These are phyloP conservation scores for Micromonas pusilla DNA, from an alignment of 139 green algal genomes.

Conservation along the genomic window DNA sequence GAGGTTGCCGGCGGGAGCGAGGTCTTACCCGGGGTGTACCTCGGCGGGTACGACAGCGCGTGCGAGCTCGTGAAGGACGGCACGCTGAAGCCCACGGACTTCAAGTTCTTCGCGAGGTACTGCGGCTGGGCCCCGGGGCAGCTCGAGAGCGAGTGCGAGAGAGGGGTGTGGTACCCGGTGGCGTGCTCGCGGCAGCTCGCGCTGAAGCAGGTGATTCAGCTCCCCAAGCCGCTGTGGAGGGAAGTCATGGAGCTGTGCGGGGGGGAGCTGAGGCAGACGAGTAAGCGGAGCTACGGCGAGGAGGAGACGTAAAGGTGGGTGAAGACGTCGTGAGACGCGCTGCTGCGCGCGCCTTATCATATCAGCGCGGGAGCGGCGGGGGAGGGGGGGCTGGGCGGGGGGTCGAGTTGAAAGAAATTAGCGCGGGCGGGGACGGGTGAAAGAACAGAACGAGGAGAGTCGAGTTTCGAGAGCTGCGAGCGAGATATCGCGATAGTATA, in stretches of 20 bases:
- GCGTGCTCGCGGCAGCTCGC: slow-evolving; percentile 48
- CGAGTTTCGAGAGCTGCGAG: no score
- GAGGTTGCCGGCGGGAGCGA: slow-evolving; percentile 44
- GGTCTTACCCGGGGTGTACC: slow-evolving; percentile 47
- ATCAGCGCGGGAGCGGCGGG: no score
- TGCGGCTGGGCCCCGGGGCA: slow-evolving; percentile 70
- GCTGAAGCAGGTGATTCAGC: slow-evolving; percentile 42
- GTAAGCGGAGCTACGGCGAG: slow-evolving; percentile 23
- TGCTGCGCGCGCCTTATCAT: no score
- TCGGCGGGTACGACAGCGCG: slow-evolving; percentile 49
- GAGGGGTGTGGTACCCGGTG: slow-evolving; percentile 68
- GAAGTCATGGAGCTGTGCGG: slow-evolving; percentile 42
- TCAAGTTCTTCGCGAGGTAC: slow-evolving; percentile 33
- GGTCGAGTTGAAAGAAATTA: no score
- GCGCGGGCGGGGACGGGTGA: no score
- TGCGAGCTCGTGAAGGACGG: slow-evolving; percentile 33
- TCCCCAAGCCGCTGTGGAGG: slow-evolving; percentile 38
- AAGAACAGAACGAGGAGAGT: no score
- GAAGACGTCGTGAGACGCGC: no score
- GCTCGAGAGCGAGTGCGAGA: slow-evolving; percentile 59
- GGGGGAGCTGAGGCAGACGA: slow-evolving; percentile 31
- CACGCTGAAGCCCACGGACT: neutral
- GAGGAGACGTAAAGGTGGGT: slow-evolving; percentile 4
- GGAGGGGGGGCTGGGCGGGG: no score
- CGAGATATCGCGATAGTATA: no score